These are phyloP conservation scores for Pholiota adiposa DNA, from an alignment of 1,284 basidiomycete genomes.

Conservation along the genomic window DNA sequence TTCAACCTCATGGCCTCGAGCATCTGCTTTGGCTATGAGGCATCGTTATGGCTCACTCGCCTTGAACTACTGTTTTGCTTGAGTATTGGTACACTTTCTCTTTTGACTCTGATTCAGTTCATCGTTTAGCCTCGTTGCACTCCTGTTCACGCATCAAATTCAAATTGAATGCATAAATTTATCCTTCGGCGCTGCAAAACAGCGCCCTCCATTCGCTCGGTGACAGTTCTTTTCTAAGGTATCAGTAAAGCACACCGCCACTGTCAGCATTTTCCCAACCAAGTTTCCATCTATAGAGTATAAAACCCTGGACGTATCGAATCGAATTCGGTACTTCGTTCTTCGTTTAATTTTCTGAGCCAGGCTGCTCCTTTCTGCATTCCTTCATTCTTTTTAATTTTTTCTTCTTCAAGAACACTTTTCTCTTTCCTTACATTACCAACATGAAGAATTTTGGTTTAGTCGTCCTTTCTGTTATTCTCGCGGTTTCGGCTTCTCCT, in stretches of 20 bases:
- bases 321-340: conserved; percentile 23
- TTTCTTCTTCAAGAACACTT: conserved; percentile 17
- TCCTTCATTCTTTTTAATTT: conserved; percentile 26
- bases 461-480: conserved; percentile 28
- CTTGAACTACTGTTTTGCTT: too few relatives aligned
- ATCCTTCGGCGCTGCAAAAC: conserved; percentile 18
- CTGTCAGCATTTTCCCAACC: conserved; percentile 14
- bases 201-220: conserved; percentile 17
- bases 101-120: background rate
- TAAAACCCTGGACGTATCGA: conserved; percentile 16
- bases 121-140: background rate
- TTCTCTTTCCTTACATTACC: conserved; percentile 16
- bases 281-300: conserved; percentile 10
- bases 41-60: too few relatives aligned
- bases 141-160: conserved; percentile 1
- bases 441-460: conserved; percentile 34
- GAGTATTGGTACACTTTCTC: background rate
- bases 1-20: conserved; percentile 1
- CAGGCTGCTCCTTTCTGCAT: conserved; percentile 32
- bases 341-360: conserved; percentile 33
- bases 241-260: conserved; percentile 10
- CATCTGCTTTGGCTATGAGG: background rate
- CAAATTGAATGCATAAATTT: conserved; percentile 4
- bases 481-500: conserved; percentile 33
- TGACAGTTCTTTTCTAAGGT: conserved; percentile 24